Evolutionary conservation across 1,284 basidiomycete species (phyloP).

Genomic region (Leccinum fuscescens): DNA sequence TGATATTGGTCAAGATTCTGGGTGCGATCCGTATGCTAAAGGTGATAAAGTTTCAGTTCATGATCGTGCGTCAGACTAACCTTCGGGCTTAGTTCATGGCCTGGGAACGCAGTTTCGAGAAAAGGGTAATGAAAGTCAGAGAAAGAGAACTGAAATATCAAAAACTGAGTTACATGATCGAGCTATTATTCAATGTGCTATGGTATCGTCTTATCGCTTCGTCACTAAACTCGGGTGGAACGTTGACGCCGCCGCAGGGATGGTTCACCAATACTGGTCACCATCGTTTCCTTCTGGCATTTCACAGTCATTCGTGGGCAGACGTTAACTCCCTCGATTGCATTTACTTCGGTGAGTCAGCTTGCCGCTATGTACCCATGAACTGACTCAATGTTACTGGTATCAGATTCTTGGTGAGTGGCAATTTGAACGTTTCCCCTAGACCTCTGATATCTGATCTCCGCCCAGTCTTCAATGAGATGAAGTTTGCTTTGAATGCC

Average conservation of each 20-base stretch:
- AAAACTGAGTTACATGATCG: slow-evolving; percentile 82
- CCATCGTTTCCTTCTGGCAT: slow-evolving; percentile 81
- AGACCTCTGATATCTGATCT: slow-evolving; percentile 6
- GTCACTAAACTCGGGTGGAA: background rate
- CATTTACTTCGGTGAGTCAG: slow-evolving; percentile 59
- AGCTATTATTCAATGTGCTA: slow-evolving; percentile 77
- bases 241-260: slow-evolving; percentile 46
- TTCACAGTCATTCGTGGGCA: slow-evolving; percentile 71
- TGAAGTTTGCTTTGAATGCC: slow-evolving; percentile 81
- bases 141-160: slow-evolving; percentile 82
- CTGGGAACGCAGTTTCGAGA: slow-evolving; percentile 91
- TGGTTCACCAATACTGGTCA: slow-evolving; percentile 72
- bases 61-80: slow-evolving; percentile 9
- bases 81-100: slow-evolving; percentile 73
- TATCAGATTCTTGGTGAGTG: slow-evolving; percentile 49
- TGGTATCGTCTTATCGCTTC: slow-evolving; percentile 50
- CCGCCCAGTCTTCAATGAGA: slow-evolving; percentile 75
- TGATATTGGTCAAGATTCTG: slow-evolving; percentile 52
- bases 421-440: background rate
- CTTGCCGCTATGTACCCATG: background rate
- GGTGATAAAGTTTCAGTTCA: slow-evolving; percentile 34
- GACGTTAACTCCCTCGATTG: slow-evolving; percentile 76
- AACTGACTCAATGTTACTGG: slow-evolving; percentile 5
- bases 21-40: slow-evolving; percentile 94
- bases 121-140: slow-evolving; percentile 69